phyloP scores from a whole-genome alignment of 208 protist species.

The Wallacemonas sp. region DNA sequence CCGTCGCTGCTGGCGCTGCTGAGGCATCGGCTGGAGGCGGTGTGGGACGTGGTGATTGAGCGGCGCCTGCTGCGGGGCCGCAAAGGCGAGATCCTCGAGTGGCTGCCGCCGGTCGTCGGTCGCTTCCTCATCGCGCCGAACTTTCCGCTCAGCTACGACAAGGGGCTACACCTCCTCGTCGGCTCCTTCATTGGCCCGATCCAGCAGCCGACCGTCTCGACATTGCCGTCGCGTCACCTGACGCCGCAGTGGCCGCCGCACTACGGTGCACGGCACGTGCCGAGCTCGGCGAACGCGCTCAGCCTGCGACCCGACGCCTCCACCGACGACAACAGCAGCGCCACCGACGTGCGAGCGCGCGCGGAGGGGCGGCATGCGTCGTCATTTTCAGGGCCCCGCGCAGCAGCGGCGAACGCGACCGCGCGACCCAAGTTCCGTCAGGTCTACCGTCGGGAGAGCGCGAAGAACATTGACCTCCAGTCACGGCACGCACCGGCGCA shows the following conservation, averaged over 20 bases:
- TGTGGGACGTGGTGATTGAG: slow-evolving; percentile 34
- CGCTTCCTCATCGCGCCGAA: slow-evolving; percentile 42
- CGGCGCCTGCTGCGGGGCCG: slow-evolving; percentile 62
- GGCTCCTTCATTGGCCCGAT: slow-evolving; percentile 80
- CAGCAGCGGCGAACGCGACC: slow-evolving; percentile 21
- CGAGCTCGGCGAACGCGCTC: neutral
- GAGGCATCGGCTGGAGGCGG: neutral
- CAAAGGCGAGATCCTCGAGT: slow-evolving; percentile 60
- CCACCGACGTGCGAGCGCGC: slow-evolving; percentile 16
- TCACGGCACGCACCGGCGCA: slow-evolving; percentile 39
- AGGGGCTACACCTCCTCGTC: slow-evolving; percentile 72
- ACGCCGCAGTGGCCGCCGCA: slow-evolving; percentile 84
- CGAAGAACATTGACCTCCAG: slow-evolving; percentile 59
- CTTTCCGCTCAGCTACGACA: slow-evolving; percentile 54
- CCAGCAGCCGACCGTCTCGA: slow-evolving; percentile 71
- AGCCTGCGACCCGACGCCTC: slow-evolving; percentile 22
- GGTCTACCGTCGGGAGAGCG: slow-evolving; percentile 78
- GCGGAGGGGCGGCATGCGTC: slow-evolving; percentile 3
- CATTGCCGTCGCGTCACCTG: slow-evolving; percentile 64
- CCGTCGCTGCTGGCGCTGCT: neutral
- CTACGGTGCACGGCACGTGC: slow-evolving; percentile 20
- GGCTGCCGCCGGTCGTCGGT: slow-evolving; percentile 37
- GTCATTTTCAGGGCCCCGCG: neutral
- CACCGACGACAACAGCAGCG: slow-evolving; percentile 80
- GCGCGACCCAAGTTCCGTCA: slow-evolving; percentile 27